Percentiles rank a stretch among this genome's conserved stretches.
These are phyloP conservation scores for Penicillium fimorum DNA, from an alignment of 495 filamentous ascomycete genomes.

Conservation along the genomic window DNA sequence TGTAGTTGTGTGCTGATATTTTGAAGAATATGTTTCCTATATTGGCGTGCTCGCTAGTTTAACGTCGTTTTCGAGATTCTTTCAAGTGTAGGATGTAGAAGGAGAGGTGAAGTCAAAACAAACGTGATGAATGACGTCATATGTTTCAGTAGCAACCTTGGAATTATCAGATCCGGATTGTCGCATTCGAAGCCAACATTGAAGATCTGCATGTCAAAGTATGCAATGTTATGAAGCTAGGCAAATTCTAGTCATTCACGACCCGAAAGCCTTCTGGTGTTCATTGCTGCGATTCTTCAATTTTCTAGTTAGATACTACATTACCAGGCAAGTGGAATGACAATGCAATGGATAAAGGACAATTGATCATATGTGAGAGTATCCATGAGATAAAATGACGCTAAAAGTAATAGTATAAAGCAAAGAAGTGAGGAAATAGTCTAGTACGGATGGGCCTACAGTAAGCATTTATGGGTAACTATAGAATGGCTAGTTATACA, in stretches of 20 bases:
- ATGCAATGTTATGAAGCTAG: neutral
- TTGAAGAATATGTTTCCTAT: too few relatives aligned
- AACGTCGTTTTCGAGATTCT: too few relatives aligned
- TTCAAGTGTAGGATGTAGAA: neutral
- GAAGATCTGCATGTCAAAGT: neutral
- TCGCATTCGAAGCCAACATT: neutral
- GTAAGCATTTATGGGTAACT: too few relatives aligned
- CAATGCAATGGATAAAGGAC: too few relatives aligned
- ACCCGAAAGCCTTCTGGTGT: too few relatives aligned
- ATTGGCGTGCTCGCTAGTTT: too few relatives aligned
- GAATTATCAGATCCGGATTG: neutral
- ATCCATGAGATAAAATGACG: neutral
- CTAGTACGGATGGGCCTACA: neutral
- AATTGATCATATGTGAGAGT: too few relatives aligned
- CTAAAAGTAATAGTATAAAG: neutral
- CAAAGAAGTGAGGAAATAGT: neutral
- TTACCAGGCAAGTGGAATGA: too few relatives aligned
- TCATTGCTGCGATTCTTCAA: too few relatives aligned
- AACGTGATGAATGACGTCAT: neutral
- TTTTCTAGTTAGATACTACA: too few relatives aligned
- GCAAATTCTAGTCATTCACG: neutral
- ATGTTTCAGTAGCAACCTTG: slow-evolving; percentile 5
- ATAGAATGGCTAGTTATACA: too few relatives aligned
- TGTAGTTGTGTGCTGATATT: too few relatives aligned
- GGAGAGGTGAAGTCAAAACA: slow-evolving; percentile 2